phyloP scores from a whole-genome alignment of 306 rosid species.

The Cicer arietinum region DNA sequence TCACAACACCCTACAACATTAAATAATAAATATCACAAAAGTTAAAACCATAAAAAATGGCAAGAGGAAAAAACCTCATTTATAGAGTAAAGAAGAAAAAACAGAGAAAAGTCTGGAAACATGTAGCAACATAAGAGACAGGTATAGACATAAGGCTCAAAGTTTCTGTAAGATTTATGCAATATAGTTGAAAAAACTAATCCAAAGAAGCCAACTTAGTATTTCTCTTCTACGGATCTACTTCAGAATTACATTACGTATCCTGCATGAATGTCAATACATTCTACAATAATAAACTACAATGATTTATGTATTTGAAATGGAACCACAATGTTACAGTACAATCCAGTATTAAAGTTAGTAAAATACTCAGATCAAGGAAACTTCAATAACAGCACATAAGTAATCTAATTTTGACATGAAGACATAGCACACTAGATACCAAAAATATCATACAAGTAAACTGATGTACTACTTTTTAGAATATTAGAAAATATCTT shows the following conservation, averaged over 20 bases:
- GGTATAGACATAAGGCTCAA: background rate
- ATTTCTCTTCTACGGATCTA: conserved; percentile 31
- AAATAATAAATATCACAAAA: conserved; percentile 40
- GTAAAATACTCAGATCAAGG: background rate
- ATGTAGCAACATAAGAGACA: conserved; percentile 15
- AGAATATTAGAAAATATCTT: too few species aligned
- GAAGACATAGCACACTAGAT: background rate
- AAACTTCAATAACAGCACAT: conserved; percentile 21
- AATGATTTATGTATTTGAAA: conserved; percentile 5
- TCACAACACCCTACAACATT: conserved; percentile 82
- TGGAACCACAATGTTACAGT: conserved; percentile 14
- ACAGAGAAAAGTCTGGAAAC: conserved; percentile 28
- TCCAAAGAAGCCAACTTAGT: conserved; percentile 26
- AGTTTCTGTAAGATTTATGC: conserved; percentile 9
- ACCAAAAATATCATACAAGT: conserved; percentile 19
- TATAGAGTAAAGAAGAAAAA: conserved; percentile 13
- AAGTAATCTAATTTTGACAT: conserved; percentile 3
- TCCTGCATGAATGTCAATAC: conserved; percentile 11
- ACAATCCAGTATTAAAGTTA: conserved; percentile 3
- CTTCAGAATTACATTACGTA: conserved; percentile 19
- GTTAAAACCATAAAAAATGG: conserved; percentile 44
- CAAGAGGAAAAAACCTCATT: background rate
- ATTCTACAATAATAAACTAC: conserved; percentile 11
- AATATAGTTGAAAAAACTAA: conserved; percentile 34
- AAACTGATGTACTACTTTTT: conserved; percentile 13